phyloP scores from a whole-genome alignment of 1,284 basidiomycete genomes.

The Phlebopus sp. region DNA sequence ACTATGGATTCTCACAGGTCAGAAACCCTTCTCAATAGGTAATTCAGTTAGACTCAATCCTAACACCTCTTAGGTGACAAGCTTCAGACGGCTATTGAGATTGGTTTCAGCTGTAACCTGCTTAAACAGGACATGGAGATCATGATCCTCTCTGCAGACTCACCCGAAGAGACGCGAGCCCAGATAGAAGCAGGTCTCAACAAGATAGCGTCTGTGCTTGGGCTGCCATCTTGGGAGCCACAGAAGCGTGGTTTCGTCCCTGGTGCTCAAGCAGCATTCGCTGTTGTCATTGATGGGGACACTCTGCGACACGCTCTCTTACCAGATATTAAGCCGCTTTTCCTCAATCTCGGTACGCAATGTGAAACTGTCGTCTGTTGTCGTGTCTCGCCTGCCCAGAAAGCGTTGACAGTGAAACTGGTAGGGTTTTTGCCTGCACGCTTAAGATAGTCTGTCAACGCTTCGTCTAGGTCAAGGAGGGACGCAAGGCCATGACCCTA shows the following conservation, averaged over 20 bases:
- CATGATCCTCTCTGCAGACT: constrained; percentile 93
- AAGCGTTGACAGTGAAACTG: constrained; percentile 91
- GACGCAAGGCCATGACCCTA: constrained; percentile 92
- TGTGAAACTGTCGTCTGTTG: constrained; percentile 98
- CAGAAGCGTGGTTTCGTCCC: constrained; percentile 65
- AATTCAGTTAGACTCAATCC: background rate
- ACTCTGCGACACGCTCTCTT: constrained; percentile 83
- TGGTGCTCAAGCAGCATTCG: constrained; percentile 73
- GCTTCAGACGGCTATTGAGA: constrained; percentile 96
- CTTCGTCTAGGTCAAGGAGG: constrained; percentile 79
- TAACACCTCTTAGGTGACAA: constrained; percentile 73
- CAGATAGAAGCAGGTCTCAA: constrained; percentile 94
- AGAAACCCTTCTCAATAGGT: constrained; percentile 14
- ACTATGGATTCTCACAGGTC: constrained; percentile 90
- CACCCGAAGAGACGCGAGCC: constrained; percentile 68
- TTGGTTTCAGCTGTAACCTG: constrained; percentile 90
- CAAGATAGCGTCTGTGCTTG: constrained; percentile 85
- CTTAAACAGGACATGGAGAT: constrained; percentile 91
- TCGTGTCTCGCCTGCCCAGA: constrained; percentile 94
- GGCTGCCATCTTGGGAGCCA: constrained; percentile 57
- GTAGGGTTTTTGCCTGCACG: constrained; percentile 42
- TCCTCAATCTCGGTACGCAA: constrained; percentile 91
- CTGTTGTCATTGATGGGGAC: constrained; percentile 96
- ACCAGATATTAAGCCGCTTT: constrained; percentile 77
- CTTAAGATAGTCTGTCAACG: constrained; percentile 7